Conservation (phyloP, 495 filamentous ascomycete genomes). For the Tuber magnatum region DNA sequence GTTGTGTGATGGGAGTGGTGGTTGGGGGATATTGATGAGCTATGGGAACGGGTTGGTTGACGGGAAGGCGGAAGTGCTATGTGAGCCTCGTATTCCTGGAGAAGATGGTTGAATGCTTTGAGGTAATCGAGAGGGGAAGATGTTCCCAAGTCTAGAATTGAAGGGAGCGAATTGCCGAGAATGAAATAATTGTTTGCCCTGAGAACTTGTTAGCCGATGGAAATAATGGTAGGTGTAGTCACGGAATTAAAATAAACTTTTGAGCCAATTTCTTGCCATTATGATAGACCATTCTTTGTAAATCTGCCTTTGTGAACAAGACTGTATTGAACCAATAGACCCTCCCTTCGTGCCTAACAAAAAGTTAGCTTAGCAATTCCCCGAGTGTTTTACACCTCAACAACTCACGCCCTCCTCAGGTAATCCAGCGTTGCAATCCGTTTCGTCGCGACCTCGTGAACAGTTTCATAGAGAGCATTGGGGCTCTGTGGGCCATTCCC, state of each 20-base stretch:
- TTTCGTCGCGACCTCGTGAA: constrained; percentile 83
- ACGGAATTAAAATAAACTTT: constrained; percentile 40
- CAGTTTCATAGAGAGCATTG: constrained; percentile 65
- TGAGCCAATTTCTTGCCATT: constrained; percentile 72
- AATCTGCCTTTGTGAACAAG: constrained; percentile 75
- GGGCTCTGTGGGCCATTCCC: constrained; percentile 55
- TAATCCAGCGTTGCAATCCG: constrained; percentile 95
- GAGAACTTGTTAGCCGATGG: constrained; percentile 11
- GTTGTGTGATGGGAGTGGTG: constrained; percentile 22
- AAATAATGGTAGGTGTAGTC: not conserved
- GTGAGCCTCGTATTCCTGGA: constrained; percentile 87
- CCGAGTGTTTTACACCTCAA: not conserved
- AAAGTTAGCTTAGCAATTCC: constrained; percentile 4
- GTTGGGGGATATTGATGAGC: constrained; percentile 23
- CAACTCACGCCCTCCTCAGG: constrained; percentile 73
- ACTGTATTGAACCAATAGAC: constrained; percentile 98
- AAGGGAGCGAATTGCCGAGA: constrained; percentile 82
- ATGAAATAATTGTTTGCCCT: constrained; percentile 85
- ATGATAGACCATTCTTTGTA: constrained; percentile 76
- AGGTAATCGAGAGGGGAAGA: constrained; percentile 74
- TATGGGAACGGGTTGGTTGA: constrained; percentile 34
- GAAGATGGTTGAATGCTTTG: constrained; percentile 72
- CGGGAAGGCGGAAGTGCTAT: constrained; percentile 32
- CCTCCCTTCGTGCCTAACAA: constrained; percentile 74
- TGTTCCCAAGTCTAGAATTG: constrained; percentile 76